A percentile compares a stretch with the other conserved stretches of the same genome.
phyloP scores from a whole-genome alignment of 352 stramenopile species.

The Phytophthora tubulina region DNA sequence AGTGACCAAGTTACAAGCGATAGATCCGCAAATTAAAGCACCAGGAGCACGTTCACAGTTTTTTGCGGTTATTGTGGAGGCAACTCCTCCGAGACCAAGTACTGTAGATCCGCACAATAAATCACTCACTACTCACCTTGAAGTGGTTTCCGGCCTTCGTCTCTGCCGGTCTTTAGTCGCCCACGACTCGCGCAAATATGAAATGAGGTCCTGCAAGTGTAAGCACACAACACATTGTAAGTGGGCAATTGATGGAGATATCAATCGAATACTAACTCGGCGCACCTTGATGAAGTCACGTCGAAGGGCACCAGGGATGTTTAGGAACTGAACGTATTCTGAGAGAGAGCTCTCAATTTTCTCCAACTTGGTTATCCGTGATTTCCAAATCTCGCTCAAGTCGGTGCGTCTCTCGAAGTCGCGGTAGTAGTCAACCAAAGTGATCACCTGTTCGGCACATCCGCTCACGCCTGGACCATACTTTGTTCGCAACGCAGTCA shows the following conservation, averaged over 20 bases:
- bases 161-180: slow-evolving; percentile 19
- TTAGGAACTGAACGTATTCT: slow-evolving; percentile 75
- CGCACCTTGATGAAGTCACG: slow-evolving; percentile 70
- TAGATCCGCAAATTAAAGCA: neutral
- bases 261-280: neutral
- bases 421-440: slow-evolving; percentile 86
- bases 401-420: slow-evolving; percentile 80
- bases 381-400: slow-evolving; percentile 76
- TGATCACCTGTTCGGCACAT: slow-evolving; percentile 83
- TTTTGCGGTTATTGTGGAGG: slow-evolving; percentile 9
- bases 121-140: slow-evolving; percentile 20
- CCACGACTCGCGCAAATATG: slow-evolving; percentile 59
- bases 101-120: slow-evolving; percentile 31
- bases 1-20: neutral
- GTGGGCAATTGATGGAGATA: neutral
- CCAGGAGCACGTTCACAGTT: slow-evolving; percentile 11
- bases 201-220: slow-evolving; percentile 56
- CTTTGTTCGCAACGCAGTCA: slow-evolving; percentile 60
- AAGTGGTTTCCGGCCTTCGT: slow-evolving; percentile 7
- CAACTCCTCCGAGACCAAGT: slow-evolving; percentile 9
- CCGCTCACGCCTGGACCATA: slow-evolving; percentile 67
- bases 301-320: slow-evolving; percentile 59
- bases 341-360: slow-evolving; percentile 81
- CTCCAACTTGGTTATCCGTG: slow-evolving; percentile 68
- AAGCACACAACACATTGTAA: slow-evolving; percentile 3